Base-by-base conservation (phyloP, 768 basidiomycete genomes). In the Galerina sulciceps region DNA sequence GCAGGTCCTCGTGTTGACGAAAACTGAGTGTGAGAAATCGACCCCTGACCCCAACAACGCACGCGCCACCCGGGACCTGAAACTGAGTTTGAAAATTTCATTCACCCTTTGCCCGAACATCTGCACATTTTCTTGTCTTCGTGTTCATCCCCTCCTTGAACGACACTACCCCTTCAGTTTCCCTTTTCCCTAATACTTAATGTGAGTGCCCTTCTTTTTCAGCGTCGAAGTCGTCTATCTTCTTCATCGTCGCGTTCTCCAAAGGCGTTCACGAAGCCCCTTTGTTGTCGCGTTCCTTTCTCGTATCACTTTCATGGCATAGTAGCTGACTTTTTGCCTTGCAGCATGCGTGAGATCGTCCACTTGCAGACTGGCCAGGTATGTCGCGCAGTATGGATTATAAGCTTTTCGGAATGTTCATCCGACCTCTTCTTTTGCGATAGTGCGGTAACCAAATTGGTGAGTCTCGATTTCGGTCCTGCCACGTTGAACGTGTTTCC, bases 401-500 rank as follows among this genome's bases (percentile, higher is more conserved):
- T 22, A 38, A 34, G 38, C 36, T 23, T n/a, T 13, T 48, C 54
- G 10, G 31, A 53, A 67, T 61, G 67, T 74, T 67, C 67, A 73
- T 57, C 61, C 62, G 51, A 67, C 55, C 63, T 65, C 65, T 69
- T 71, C 62, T 61, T 67, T 69, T 53, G 62, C 63, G 55, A 69
- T 69, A 85, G 93, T 99, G 96, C 76, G 96, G 96, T 85, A 99
- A 99, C 92, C 96, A 99, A 84, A 96, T 97, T 75, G 96, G 96
- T 94, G 67, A 66, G 87, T 71, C 64, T 69, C 66, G 59, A 68
- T 62, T 58, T 69, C 66, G 34, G 49, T 14, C 26, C 17, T 58
- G 49, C 57, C 59, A 26, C 41, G 34, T 38, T 40, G 36, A 51
- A 48, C 63, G 51, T 61, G 52, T 62, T 53, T 61, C 57, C 56